phyloP scores from a whole-genome alignment of 805 yeast species.

The Starmerella gropengiesseri region DNA sequence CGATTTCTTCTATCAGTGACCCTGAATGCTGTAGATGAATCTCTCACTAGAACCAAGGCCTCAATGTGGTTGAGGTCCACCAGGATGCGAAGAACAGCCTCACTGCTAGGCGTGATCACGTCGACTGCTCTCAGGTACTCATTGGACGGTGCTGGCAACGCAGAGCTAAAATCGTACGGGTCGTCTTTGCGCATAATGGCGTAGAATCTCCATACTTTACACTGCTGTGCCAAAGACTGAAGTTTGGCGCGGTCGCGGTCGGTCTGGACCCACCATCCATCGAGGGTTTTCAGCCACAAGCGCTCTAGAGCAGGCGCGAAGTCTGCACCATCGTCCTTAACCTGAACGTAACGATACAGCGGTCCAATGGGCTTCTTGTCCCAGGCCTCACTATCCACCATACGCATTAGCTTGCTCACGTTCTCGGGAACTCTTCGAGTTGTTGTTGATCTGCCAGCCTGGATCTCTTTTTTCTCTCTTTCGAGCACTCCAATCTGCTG shows the following conservation, averaged over 20 bases:
- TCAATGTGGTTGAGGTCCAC: slow-evolving; percentile 26
- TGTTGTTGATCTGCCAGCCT: no score
- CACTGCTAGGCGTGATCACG: slow-evolving; percentile 41
- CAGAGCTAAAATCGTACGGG: slow-evolving; percentile 40
- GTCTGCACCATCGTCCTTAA: slow-evolving; percentile 49
- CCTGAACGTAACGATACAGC: slow-evolving; percentile 47
- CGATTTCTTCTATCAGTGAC: not conserved
- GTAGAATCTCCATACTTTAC: slow-evolving; percentile 29
- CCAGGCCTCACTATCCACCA: slow-evolving; percentile 7
- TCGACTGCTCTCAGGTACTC: slow-evolving; percentile 46
- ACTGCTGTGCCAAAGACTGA: slow-evolving; percentile 13
- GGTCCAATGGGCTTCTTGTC: slow-evolving; percentile 66
- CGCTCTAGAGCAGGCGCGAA: slow-evolving; percentile 43
- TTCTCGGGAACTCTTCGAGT: not conserved
- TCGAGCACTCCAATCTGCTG: not conserved
- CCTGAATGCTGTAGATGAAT: not conserved
- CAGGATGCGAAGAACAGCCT: slow-evolving; percentile 19
- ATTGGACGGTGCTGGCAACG: slow-evolving; percentile 33
- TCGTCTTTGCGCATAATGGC: slow-evolving; percentile 48
- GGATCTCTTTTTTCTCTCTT: not conserved
- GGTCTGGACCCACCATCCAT: slow-evolving; percentile 57
- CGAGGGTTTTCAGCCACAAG: slow-evolving; percentile 39
- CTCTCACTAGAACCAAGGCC: slow-evolving; percentile 1
- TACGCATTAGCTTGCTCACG: not conserved
- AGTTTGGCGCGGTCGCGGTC: slow-evolving; percentile 43